phyloP scores from a whole-genome alignment of 495 filamentous ascomycete species.

The Penicillium soppii region DNA sequence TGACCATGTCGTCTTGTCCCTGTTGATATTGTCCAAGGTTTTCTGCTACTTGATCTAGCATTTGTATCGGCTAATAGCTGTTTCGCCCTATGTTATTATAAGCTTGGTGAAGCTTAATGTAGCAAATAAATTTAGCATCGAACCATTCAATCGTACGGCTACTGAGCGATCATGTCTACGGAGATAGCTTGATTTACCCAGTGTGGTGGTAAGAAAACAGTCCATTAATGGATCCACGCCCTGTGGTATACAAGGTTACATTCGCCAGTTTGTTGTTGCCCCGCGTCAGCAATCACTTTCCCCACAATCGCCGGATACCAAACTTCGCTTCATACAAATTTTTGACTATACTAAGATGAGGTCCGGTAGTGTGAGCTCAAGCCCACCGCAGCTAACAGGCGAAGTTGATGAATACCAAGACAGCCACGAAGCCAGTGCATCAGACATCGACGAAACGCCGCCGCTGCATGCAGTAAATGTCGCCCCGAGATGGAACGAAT shows the following conservation, averaged over 20 bases:
- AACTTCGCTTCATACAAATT: background rate
- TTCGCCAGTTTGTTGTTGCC: background rate
- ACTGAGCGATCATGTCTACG: too few species aligned
- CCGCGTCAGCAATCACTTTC: background rate
- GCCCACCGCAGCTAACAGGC: background rate
- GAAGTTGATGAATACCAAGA: background rate
- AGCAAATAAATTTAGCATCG: too few species aligned
- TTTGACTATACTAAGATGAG: background rate
- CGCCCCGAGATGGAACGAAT: slow-evolving; percentile 24
- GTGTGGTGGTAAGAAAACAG: too few species aligned
- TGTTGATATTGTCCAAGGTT: too few species aligned
- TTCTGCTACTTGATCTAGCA: too few species aligned
- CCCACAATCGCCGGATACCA: background rate
- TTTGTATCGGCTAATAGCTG: too few species aligned
- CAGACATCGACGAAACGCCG: slow-evolving; percentile 4
- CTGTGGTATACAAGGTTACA: background rate
- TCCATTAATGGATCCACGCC: background rate
- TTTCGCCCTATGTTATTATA: too few species aligned
- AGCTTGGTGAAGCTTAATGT: too few species aligned
- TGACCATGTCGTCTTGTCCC: too few species aligned
- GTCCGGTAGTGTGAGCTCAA: background rate
- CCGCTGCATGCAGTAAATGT: slow-evolving; percentile 19
- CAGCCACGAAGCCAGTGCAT: background rate
- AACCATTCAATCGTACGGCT: too few species aligned
- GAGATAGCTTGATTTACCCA: too few species aligned